Base-by-base conservation (phyloP, 1,284 basidiomycete genomes). In the Exobasidium rhododendri region DNA sequence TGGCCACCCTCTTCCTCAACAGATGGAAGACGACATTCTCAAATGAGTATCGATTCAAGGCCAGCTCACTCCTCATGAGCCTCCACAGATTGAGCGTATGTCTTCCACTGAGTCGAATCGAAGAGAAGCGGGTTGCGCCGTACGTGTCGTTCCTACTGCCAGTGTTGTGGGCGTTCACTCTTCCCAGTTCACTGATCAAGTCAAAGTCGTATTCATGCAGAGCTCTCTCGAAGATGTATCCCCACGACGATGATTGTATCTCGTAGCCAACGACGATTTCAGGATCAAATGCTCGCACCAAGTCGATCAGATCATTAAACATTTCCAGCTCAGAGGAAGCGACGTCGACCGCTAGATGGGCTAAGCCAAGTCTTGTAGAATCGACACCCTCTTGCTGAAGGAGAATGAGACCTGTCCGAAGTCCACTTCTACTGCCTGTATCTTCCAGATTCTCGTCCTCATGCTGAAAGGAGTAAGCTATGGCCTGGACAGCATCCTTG, bases 181-280 rank as follows among this genome's bases (percentile, higher is more conserved):
- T 65, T 13, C 82, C 79, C 30, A 82, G 68, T 59, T 82, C 80
- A 14, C 74, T 69, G 4, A 80, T 73, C 26, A 82, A 65, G 45
- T 81, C 76, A 60, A 77, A 75, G 20, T 62, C 75, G 5, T 35
- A 50, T 13, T 80, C 79, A 30, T 76, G 28, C n/a, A 28, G 54
- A 0, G 87, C 88, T 51, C 94, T 84, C n/a, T 86, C 85, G 57
- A 85, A 83, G 0, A 97, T 81, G 80, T 93, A 97, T 0, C 93
- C 93, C 94, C 94, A 98, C 1, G 90, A 92, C 0, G 85, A 83
- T 17, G 85, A 84, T 75, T 97, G 91, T 13, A 96, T 84, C 69
- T 98, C 94, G 90, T 92, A 97, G 7, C 94, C 94, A 0, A 87
- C 85, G 1, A 98, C 78, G 47, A 97, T 88, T 77, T 98, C 94